Conservation (phyloP, 176 grass and related monocot genomes). For the Neostapfia colusana region DNA sequence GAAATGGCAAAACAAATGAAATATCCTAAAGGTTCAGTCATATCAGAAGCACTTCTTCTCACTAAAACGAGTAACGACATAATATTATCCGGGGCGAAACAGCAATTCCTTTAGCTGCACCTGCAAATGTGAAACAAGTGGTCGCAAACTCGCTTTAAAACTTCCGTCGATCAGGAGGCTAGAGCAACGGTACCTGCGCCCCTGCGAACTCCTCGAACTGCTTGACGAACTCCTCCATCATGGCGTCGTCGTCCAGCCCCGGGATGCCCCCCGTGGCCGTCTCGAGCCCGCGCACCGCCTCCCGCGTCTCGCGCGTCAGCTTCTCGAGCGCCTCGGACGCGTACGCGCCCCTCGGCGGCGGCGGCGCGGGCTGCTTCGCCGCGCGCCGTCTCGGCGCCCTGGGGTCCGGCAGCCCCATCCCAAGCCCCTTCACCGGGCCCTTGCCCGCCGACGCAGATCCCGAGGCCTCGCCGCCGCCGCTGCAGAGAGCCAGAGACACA, state of each 20-base stretch:
- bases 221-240: slow-evolving; percentile 98
- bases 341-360: slow-evolving; percentile 39
- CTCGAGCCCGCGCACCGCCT: slow-evolving; percentile 83
- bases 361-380: slow-evolving; percentile 32
- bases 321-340: slow-evolving; percentile 92
- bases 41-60: background rate
- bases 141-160: background rate
- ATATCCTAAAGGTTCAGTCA: slow-evolving; percentile 2
- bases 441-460: slow-evolving; percentile 31
- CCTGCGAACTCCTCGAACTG: slow-evolving; percentile 97
- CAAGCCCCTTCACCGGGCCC: slow-evolving; percentile 48
- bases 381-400: slow-evolving; percentile 60
- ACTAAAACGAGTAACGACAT: slow-evolving; percentile 1
- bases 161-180: background rate
- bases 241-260: slow-evolving; percentile 63
- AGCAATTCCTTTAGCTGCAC: background rate
- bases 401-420: slow-evolving; percentile 75
- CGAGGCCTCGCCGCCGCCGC: slow-evolving; percentile 26
- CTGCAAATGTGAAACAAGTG: background rate
- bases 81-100: background rate
- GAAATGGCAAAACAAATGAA: background rate
- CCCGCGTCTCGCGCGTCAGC: slow-evolving; percentile 80
- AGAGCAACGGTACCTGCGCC: slow-evolving; percentile 52
- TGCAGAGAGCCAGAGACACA: background rate
- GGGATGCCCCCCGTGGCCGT: slow-evolving; percentile 58